Evolutionary conservation across 768 basidiomycete genomes (phyloP).

Genomic region (Ephemerocybe angulata): DNA sequence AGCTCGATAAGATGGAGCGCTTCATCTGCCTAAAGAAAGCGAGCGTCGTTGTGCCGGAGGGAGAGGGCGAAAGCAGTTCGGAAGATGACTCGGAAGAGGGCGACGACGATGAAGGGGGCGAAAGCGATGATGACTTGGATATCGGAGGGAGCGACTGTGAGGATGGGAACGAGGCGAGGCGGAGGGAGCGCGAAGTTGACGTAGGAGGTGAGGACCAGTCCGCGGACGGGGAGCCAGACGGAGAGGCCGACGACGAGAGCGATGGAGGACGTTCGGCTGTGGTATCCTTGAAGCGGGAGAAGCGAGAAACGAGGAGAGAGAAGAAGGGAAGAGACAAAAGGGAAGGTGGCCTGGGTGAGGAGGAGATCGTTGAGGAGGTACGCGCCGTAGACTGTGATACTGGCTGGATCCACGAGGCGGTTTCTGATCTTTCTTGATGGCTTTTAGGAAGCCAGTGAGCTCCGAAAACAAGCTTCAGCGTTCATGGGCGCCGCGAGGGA

Average conservation of each 20-base stretch:
- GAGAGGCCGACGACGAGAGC: constrained; percentile 21
- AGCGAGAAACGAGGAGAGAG: background rate
- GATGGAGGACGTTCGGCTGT: constrained; percentile 8
- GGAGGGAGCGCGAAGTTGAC: too few species aligned
- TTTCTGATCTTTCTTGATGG: too few species aligned
- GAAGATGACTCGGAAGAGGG: constrained; percentile 60
- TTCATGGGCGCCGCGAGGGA: constrained; percentile 65
- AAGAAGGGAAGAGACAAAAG: background rate
- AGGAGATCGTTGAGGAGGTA: constrained; percentile 5
- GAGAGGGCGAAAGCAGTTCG: constrained; percentile 60
- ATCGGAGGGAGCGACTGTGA: too few species aligned
- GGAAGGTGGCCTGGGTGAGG: background rate
- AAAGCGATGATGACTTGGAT: constrained; percentile 48
- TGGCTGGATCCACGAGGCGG: too few species aligned
- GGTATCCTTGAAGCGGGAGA: too few species aligned
- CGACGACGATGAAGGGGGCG: constrained; percentile 54
- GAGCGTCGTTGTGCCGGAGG: constrained; percentile 55
- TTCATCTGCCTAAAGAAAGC: constrained; percentile 72
- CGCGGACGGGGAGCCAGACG: constrained; percentile 35
- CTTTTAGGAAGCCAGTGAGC: constrained; percentile 15
- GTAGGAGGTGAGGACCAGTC: constrained; percentile 45
- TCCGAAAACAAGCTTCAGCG: constrained; percentile 33
- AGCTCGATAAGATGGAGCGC: constrained; percentile 80
- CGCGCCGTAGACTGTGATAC: too few species aligned
- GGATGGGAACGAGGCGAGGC: too few species aligned